Conservation (phyloP, 192 early-diverging fungal genomes). For the Coemansia sp. region DNA sequence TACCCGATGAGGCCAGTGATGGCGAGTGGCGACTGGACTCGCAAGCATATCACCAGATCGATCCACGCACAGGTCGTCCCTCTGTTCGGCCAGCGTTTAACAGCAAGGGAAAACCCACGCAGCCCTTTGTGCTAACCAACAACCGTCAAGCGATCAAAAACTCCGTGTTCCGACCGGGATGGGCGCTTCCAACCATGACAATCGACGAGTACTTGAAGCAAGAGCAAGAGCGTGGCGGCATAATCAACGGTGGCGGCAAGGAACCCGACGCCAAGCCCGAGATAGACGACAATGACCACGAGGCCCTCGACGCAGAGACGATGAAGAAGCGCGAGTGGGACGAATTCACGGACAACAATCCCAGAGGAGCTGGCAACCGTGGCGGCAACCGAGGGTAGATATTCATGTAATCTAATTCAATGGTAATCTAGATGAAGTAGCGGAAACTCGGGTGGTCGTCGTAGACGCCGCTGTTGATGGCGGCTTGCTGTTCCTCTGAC, state of each 20-base stretch:
- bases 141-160: conserved; percentile 70
- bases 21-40: conserved; percentile 54
- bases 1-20: background rate
- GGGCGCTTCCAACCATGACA: conserved; percentile 92
- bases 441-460: conserved; percentile 51
- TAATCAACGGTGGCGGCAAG: conserved; percentile 82
- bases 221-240: conserved; percentile 83
- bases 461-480: conserved; percentile 35
- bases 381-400: conserved; percentile 45
- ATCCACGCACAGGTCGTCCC: conserved; percentile 18
- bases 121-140: conserved; percentile 87
- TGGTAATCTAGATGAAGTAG: conserved; percentile 26
- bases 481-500: conserved; percentile 34
- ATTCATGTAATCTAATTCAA: background rate
- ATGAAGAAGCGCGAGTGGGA: conserved; percentile 86
- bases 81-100: conserved; percentile 19
- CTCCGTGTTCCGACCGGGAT: conserved; percentile 80
- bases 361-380: conserved; percentile 67
- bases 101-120: conserved; percentile 56
- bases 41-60: conserved; percentile 45
- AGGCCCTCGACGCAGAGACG: conserved; percentile 79
- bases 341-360: conserved; percentile 82
- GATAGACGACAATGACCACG: conserved; percentile 73
- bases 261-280: conserved; percentile 68
- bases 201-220: conserved; percentile 91